Base-by-base conservation (phyloP, 768 basidiomycete genomes). In the Leccinum rimulosum region DNA sequence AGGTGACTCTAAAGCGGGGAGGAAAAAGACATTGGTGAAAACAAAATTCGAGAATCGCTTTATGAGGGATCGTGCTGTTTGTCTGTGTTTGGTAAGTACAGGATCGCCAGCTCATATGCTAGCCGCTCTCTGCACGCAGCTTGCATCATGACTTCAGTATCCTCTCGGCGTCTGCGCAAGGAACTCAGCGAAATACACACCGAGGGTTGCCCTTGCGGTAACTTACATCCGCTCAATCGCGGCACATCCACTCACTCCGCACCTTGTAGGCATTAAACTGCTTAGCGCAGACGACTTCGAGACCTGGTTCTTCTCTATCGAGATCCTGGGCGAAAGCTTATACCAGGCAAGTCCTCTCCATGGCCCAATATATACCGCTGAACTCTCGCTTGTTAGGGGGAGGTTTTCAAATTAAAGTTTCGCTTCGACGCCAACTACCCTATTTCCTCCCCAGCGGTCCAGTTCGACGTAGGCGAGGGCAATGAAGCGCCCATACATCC, bases 371-470 rank as follows among this genome's bases (percentile, higher is more conserved):
- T 45, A 28, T 38, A 27, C 59, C n/a, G 22, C 58, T 68, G 10
- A 55, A 19, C n/a, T 10, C 4, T 51, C 30, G 28, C 17, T 14
- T 6, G n/a, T 31, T 64, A 93, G 91, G 87, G 80, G 52, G 91
- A 94, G 75, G 80, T 80, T 54, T 88, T 91, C 72, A 87, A 83
- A 56, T 78, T 93, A 40, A 86, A 86, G 74, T 94, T 95, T 72
- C 82, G 87, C 66, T 95, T 95, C 70, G 89, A 92, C 63, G 38
- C 81, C 1, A 82, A 83, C 65, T 95, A 94, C 73, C 93, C 93
- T 0, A 95, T 95, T 65, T 88, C 89, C 11, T 84, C 91, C 2
- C 93, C 93, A 12, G 89, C 91, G 17, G 93, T 95, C 19, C 88
- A 90, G 66, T 95, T 95, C 68, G 84, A 93, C 43, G 84, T 88